Percentiles rank a stretch among this genome's conserved stretches.
These are phyloP conservation scores for Beta macrorhiza DNA, from an alignment of 179 eudicot species.

Conservation along the genomic window DNA sequence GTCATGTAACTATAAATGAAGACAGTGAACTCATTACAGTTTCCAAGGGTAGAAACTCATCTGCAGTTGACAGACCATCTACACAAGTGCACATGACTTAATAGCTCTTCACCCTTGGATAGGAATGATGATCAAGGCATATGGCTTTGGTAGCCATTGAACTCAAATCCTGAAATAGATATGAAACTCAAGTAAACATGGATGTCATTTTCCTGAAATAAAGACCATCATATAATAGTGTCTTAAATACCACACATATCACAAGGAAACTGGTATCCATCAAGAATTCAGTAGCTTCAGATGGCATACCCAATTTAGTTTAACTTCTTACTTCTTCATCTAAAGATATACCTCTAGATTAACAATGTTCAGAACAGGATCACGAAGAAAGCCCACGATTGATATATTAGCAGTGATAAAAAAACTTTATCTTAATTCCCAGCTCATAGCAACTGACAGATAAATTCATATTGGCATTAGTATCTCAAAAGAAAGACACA, in stretches of 20 bases:
- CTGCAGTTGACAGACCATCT: conserved; percentile 73
- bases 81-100: conserved; percentile 51
- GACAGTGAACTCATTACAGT: conserved; percentile 49
- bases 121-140: conserved; percentile 13
- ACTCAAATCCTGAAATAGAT: conserved; percentile 32
- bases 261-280: not conserved
- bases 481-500: not conserved
- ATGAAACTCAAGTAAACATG: not conserved
- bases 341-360: not conserved
- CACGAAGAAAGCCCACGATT: not conserved
- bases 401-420: too few species aligned
- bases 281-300: not conserved
- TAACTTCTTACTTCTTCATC: not conserved
- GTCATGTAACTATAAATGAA: conserved; percentile 30
- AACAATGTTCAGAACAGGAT: not conserved
- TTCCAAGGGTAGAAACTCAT: conserved; percentile 92
- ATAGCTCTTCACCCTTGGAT: conserved; percentile 32
- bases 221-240: not conserved
- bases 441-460: not conserved
- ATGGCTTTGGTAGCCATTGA: not conserved
- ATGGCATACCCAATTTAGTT: not conserved
- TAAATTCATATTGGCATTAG: not conserved
- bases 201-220: too few species aligned
- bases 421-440: not conserved
- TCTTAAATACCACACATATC: not conserved